Conservation (phyloP, 192 early-diverging fungal genomes). For the Entomortierella beljakovae region DNA sequence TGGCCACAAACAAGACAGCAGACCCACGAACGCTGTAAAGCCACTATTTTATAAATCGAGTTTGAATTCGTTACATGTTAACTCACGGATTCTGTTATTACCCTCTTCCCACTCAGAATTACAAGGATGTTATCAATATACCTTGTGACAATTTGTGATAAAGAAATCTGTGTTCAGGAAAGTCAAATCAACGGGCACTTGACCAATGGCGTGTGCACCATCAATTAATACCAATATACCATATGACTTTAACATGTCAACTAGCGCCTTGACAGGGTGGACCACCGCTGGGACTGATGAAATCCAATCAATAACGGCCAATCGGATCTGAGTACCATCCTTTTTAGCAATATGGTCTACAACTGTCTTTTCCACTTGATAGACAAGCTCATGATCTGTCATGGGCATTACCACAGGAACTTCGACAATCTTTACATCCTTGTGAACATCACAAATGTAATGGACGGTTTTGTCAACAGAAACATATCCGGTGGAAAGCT, state of each 20-base stretch:
- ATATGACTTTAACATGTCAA: conserved; percentile 55
- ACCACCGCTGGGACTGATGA: conserved; percentile 63
- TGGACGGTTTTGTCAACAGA: conserved; percentile 58
- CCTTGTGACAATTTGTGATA: conserved; percentile 74
- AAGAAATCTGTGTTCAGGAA: conserved; percentile 73
- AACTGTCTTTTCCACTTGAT: conserved; percentile 56
- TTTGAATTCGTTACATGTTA: no score
- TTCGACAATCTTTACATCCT: conserved; percentile 53
- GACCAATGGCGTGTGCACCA: conserved; percentile 77
- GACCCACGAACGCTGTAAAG: conserved; percentile 64
- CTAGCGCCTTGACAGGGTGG: conserved; percentile 59
- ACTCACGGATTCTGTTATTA: no score
- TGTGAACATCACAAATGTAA: conserved; percentile 59
- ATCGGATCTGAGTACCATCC: conserved; percentile 46
- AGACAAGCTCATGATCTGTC: conserved; percentile 57
- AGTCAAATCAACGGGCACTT: conserved; percentile 68
- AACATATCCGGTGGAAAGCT: conserved; percentile 67
- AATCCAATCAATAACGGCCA: conserved; percentile 68
- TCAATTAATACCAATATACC: conserved; percentile 69
- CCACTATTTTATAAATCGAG: conserved; percentile 53
- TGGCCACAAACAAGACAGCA: conserved; percentile 65
- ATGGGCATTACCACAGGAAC: conserved; percentile 66
- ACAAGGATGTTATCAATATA: background rate
- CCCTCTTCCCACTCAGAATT: no score
- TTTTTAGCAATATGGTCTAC: conserved; percentile 41